Percentiles rank a stretch among this genome's conserved stretches.
These are phyloP conservation scores for Aureobasidium sp. DNA, from an alignment of 2,329 filamentous ascomycete genomes.

Conservation along the genomic window DNA sequence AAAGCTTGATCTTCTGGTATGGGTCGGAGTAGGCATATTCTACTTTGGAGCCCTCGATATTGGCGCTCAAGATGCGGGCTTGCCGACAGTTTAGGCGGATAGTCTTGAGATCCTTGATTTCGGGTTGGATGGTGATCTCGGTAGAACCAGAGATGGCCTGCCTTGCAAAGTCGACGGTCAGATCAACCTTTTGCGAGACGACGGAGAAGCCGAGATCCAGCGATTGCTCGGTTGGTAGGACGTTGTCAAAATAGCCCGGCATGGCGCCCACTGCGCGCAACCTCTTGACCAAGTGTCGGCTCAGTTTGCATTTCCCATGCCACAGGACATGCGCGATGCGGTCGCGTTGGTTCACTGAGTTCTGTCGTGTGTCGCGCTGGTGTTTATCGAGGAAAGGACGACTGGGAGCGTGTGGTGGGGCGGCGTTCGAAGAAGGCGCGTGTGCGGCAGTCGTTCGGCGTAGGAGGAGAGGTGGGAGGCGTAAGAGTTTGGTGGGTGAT, in stretches of 20 bases:
- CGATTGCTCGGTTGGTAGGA: conserved; percentile 14
- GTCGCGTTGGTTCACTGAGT: conserved; percentile 1
- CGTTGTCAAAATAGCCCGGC: conserved; percentile 21
- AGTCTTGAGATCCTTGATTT: conserved; percentile 45
- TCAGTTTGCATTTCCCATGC: conserved; percentile 16
- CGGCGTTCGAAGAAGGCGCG: not conserved
- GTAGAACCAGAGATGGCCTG: conserved; percentile 69
- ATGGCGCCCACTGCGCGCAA: conserved; percentile 20
- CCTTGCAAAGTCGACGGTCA: conserved; percentile 79
- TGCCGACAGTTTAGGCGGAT: conserved; percentile 56
- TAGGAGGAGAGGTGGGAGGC: not conserved
- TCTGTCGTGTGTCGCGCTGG: not conserved
- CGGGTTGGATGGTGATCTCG: conserved; percentile 69
- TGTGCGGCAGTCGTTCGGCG: not conserved
- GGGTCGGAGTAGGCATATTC: conserved; percentile 50
- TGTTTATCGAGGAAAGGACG: not conserved
- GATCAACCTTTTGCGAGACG: conserved; percentile 75
- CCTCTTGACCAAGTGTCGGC: conserved; percentile 6
- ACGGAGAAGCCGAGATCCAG: conserved; percentile 47
- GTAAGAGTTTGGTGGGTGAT: not conserved
- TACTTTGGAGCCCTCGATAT: conserved; percentile 33
- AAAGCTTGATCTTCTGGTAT: conserved; percentile 56
- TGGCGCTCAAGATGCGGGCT: conserved; percentile 48
- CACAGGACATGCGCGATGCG: conserved; percentile 5
- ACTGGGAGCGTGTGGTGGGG: not conserved